These are phyloP conservation scores for Thelonectria discophora DNA, from an alignment of 2,329 filamentous ascomycete species.

Conservation along the genomic window DNA sequence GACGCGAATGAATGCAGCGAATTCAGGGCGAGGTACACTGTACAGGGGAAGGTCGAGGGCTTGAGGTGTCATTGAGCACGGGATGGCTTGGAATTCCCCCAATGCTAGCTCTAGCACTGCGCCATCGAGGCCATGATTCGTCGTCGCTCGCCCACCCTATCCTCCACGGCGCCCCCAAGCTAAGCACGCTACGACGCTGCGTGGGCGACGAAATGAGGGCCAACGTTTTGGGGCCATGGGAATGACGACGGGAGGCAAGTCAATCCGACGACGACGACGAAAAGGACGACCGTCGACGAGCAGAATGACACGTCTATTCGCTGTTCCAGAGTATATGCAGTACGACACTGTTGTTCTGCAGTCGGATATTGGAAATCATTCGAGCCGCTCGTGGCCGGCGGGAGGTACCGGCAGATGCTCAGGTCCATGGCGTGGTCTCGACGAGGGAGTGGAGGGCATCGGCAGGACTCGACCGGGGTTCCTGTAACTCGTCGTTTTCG, in stretches of 20 bases:
- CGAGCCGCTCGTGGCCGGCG: neutral
- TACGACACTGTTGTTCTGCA: neutral
- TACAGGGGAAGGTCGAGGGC: constrained; percentile 9
- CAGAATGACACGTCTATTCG: neutral
- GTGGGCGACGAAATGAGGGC: neutral
- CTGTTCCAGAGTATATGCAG: neutral
- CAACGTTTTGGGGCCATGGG: neutral
- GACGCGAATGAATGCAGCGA: neutral
- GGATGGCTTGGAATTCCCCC: constrained; percentile 12
- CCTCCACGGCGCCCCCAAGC: neutral
- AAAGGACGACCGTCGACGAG: neutral
- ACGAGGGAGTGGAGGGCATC: neutral
- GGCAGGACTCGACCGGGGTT: neutral
- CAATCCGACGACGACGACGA: neutral
- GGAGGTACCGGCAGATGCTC: neutral
- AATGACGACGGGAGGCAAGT: neutral
- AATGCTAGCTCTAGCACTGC: constrained; percentile 9
- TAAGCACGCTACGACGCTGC: neutral
- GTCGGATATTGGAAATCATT: neutral
- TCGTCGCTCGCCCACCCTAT: neutral
- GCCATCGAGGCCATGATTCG: constrained; percentile 13
- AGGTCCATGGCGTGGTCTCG: neutral
- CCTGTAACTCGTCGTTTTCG: neutral
- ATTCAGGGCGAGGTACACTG: constrained; percentile 9
- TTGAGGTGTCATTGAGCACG: constrained; percentile 16